phyloP scores from a whole-genome alignment of 148 eudicot species.

The Oxyria digyna region DNA sequence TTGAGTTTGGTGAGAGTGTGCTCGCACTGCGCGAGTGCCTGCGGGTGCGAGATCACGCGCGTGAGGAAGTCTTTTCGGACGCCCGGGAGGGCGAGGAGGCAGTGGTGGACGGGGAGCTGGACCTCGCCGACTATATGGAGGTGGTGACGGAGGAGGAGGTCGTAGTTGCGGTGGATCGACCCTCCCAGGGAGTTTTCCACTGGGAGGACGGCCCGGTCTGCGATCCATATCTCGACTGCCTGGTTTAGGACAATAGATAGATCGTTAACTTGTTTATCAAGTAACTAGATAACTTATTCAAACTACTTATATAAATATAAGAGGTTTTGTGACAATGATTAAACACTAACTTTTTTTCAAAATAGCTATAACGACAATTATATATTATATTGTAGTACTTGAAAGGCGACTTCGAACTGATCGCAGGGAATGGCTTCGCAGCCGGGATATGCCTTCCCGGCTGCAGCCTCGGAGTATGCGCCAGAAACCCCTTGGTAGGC shows the following conservation, averaged over 20 bases:
- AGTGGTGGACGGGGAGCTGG: slow-evolving; percentile 81
- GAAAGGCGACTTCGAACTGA: slow-evolving; percentile 88
- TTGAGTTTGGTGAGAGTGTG: slow-evolving; percentile 59
- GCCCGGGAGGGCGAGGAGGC: slow-evolving; percentile 70
- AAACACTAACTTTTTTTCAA: too few species aligned
- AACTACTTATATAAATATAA: too few species aligned
- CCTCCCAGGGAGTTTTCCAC: slow-evolving; percentile 69
- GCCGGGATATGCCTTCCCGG: slow-evolving; percentile 72
- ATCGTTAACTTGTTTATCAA: too few species aligned
- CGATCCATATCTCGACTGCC: slow-evolving; percentile 78
- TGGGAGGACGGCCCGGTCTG: slow-evolving; percentile 56
- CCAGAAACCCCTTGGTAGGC: slow-evolving; percentile 97
- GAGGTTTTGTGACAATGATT: too few species aligned
- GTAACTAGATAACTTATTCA: too few species aligned
- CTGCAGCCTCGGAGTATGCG: slow-evolving; percentile 88
- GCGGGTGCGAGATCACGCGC: slow-evolving; percentile 78
- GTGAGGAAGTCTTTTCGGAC: slow-evolving; percentile 51
- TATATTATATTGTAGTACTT: too few species aligned
- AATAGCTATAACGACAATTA: too few species aligned
- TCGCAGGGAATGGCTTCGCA: slow-evolving; percentile 89
- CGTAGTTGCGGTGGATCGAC: slow-evolving; percentile 59
- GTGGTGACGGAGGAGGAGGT: slow-evolving; percentile 50
- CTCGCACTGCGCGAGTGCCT: slow-evolving; percentile 85
- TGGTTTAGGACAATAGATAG: too few species aligned
- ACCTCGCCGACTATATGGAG: slow-evolving; percentile 84